phyloP scores from a whole-genome alignment of 2,329 filamentous ascomycete species.

The Rugonectria rugulosa region DNA sequence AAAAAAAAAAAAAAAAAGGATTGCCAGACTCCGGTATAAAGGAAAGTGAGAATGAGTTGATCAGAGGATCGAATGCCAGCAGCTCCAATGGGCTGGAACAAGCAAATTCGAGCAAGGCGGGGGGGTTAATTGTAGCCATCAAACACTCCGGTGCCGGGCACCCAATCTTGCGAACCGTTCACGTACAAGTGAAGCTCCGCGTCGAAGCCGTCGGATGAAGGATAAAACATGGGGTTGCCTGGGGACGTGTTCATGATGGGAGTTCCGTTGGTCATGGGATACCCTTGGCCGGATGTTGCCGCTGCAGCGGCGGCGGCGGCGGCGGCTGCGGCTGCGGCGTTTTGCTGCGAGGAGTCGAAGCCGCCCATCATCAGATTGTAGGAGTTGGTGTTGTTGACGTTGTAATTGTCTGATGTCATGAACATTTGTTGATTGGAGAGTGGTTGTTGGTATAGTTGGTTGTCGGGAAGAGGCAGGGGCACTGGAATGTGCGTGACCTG shows the following conservation, averaged over 20 bases:
- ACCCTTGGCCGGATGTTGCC: conserved; percentile 21
- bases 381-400: conserved; percentile 3
- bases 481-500: conserved; percentile 7
- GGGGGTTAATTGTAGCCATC: conserved; percentile 26
- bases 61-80: background rate
- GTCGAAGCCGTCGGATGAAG: conserved; percentile 56
- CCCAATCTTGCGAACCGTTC: conserved; percentile 44
- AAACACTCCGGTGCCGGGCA: conserved; percentile 31
- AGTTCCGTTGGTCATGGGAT: conserved; percentile 22
- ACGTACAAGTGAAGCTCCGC: conserved; percentile 54
- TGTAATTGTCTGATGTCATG: background rate
- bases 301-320: background rate
- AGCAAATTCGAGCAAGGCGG: too few relatives aligned
- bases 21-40: too few relatives aligned
- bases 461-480: conserved; percentile 22
- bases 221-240: conserved; percentile 20
- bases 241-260: conserved; percentile 1
- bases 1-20: background rate
- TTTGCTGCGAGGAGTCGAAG: conserved; percentile 44
- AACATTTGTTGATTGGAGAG: conserved; percentile 23
- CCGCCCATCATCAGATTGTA: conserved; percentile 48
- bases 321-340: background rate
- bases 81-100: background rate
- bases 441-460: conserved; percentile 31
- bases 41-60: too few relatives aligned